Evolutionary conservation across 163 green algal genomes (phyloP), one percentile per base, ranked within the genome.

Genomic region (Chlorella variabilis): DNA sequence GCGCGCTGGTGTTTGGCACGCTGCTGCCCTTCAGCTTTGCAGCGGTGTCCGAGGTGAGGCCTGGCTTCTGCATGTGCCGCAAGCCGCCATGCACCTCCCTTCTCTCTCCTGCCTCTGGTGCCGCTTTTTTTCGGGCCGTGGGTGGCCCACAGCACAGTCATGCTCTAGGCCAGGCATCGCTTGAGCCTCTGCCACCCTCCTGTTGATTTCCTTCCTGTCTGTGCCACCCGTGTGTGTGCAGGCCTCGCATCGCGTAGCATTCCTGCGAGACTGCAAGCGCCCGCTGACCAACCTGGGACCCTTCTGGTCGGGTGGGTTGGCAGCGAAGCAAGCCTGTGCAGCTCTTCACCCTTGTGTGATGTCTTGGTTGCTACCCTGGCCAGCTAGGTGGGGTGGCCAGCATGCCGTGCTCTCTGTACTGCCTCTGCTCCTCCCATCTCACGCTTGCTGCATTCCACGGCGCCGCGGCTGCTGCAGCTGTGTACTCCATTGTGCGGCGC

Each of bases 241-340:
- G 71, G 33, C 71, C 2, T 68, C 71, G 9, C 68, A 82, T 59
- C 70, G 73, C 3, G 31, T 54, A 2, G 42, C 71, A 15, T 86
- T 86, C 42, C 42, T 87, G 69, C 54, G 58, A 0, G 80, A 82
- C 67, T 81, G 56, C 56, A 62, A 71, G 54, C 74, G 75, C 56
- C 80, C 80, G 33, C 33, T 85, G 54, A 67, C 15, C 54, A 51
- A 63, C 54, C 59, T 85, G n/a, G 54, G 58, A 2, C 71, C 71
- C 15, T 85, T 85, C 42, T 85, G 80, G 80, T 67, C 49, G 4
- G 29, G 29, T 41, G 58, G 27, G 13, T 66, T 17, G 58, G 25
- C n/a, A 36, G 58, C n/a, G 17, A 54, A 54, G 45, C 15, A 54
- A 54, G 11, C 45, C 45, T 54, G 15, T 54, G 15, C 45, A 23